A percentile compares a stretch with the other conserved stretches of the same genome.
Conservation (phyloP, 225 moss, liverwort and hornwort genomes). For the Marchantia polymorpha region DNA sequence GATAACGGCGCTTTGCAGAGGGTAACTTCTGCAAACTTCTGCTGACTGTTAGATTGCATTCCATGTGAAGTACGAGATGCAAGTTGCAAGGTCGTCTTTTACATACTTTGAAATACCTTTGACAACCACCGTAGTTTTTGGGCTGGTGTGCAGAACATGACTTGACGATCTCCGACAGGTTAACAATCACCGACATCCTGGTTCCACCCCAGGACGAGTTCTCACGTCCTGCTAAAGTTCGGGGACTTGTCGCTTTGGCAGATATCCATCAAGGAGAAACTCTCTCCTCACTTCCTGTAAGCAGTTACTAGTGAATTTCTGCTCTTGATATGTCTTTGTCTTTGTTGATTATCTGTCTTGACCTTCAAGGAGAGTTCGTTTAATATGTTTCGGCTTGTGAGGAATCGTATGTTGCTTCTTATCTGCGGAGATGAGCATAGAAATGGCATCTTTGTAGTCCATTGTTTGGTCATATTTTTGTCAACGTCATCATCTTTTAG, state of each 20-base stretch:
- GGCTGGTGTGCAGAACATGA: slow-evolving; percentile 73
- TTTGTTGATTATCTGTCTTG: background rate
- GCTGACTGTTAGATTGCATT: background rate
- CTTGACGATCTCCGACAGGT: slow-evolving; percentile 63
- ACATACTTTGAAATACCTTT: background rate
- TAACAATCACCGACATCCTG: slow-evolving; percentile 59
- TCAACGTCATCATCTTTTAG: no score
- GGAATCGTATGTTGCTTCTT: no score
- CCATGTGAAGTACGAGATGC: background rate
- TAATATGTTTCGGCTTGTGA: no score
- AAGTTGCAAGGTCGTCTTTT: background rate
- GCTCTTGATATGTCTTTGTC: background rate
- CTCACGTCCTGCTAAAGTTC: slow-evolving; percentile 47
- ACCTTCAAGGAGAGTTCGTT: no score
- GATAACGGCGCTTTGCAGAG: slow-evolving; percentile 30
- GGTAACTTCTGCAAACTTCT: slow-evolving; percentile 16
- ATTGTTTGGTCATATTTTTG: no score
- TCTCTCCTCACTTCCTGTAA: slow-evolving; percentile 78
- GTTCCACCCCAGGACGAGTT: slow-evolving; percentile 38
- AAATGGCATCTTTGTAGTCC: no score
- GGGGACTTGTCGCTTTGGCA: slow-evolving; percentile 68
- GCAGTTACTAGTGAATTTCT: background rate
- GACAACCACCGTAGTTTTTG: slow-evolving; percentile 49
- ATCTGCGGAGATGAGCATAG: no score
- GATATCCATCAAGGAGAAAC: slow-evolving; percentile 73